Base-by-base conservation (phyloP, 1,284 basidiomycete species). In the Cerioporus squamosus region DNA sequence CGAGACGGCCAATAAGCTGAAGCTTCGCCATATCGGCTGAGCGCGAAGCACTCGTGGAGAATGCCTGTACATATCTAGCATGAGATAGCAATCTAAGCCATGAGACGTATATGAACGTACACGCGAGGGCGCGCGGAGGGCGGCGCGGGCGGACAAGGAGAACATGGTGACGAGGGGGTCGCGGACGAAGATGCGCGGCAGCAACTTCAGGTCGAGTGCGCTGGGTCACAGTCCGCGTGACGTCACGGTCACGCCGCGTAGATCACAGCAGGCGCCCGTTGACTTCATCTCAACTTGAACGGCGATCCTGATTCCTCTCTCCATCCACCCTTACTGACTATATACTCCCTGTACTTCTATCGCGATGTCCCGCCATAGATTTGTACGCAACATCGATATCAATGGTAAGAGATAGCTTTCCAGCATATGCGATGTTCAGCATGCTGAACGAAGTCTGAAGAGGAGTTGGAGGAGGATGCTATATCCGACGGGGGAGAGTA, bases 361-460 rank as follows among this genome's bases (percentile, higher is more conserved):
- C 55, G 74, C 55, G 59, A 93, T 93, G 93, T 95, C 94, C 10
- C 80, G 94, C 72, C 97, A 99, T 77, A 88, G 97, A 71, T 86
- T 90, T 73, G 84, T 98, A 63, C 84, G 94, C 63, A 96, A 97
- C 74, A 79, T 99, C 46, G 88, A 98, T 71, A 79, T 98, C 33
- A 81, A 91, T 65, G 95, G 96, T 92, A 63, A 36, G 51, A 9
- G 22, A 31, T 43, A 40, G 10, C 60, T 66, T 51, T 57, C 66
- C 24, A 6, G 26, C 26, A 51, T 33, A 15, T 40, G 10, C n/a
- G 47, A 53, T 48, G 15, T 14, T n/a, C 26, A 23, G 15, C 18
- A 15, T 23, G 9, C 22, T 23, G 15, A 18, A 26, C 55, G 36
- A 50, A 43, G 22, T 22, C 15, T 44, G 17, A 69, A 93, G 92